phyloP scores from a whole-genome alignment of 1,284 basidiomycete species.

The Sporisorium sorghi region DNA sequence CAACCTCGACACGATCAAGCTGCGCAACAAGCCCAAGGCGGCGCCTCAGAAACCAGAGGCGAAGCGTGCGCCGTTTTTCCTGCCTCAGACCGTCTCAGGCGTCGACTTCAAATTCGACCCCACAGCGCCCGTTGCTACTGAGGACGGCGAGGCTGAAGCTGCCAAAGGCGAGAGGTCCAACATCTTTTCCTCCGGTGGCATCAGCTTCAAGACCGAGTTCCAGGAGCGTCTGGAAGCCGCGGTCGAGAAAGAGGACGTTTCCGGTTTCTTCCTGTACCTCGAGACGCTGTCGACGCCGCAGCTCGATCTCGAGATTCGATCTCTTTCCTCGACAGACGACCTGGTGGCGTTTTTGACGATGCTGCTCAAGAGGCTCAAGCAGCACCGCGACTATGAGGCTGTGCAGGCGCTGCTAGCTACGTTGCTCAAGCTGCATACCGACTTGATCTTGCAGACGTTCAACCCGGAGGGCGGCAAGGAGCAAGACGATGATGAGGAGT shows the following conservation, averaged over 20 bases:
- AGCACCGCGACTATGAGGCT: slow-evolving; percentile 92
- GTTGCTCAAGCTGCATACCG: slow-evolving; percentile 85
- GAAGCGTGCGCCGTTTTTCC: slow-evolving; percentile 86
- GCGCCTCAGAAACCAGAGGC: slow-evolving; percentile 92
- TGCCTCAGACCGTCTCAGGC: slow-evolving; percentile 72
- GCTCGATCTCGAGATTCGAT: slow-evolving; percentile 89
- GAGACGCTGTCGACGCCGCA: slow-evolving; percentile 90
- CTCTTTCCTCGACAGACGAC: slow-evolving; percentile 76
- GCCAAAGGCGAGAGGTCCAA: slow-evolving; percentile 21
- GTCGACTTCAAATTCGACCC: slow-evolving; percentile 48
- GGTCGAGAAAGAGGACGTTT: slow-evolving; percentile 41
- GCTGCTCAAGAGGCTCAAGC: slow-evolving; percentile 78
- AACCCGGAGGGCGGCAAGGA: slow-evolving; percentile 78
- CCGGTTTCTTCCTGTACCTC: slow-evolving; percentile 81
- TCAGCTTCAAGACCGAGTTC: slow-evolving; percentile 56
- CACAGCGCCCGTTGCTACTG: slow-evolving; percentile 10
- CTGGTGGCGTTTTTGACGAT: slow-evolving; percentile 80
- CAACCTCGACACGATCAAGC: slow-evolving; percentile 94
- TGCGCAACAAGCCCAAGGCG: slow-evolving; percentile 92
- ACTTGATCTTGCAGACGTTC: slow-evolving; percentile 68
- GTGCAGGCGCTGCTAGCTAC: slow-evolving; percentile 89
- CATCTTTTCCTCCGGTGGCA: slow-evolving; percentile 41
- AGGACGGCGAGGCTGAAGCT: background rate
- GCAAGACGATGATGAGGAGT: slow-evolving; percentile 26
- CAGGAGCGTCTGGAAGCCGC: slow-evolving; percentile 51